These are phyloP conservation scores for Tolypocladium guangdongense DNA, from an alignment of 2,329 filamentous ascomycete genomes.

Conservation along the genomic window DNA sequence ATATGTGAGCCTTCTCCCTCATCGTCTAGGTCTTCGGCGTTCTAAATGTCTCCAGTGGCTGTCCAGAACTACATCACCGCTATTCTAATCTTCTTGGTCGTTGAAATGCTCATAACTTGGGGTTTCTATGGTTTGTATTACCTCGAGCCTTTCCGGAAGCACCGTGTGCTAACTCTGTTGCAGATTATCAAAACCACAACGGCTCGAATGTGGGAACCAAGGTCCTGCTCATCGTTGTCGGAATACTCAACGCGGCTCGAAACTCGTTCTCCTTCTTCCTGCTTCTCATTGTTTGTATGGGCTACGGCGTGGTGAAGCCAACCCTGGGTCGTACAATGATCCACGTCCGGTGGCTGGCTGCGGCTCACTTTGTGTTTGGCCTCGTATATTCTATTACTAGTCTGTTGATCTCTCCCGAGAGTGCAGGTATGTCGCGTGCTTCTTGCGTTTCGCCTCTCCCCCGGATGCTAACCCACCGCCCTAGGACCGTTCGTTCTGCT, in stretches of 20 bases:
- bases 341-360: conserved; percentile 80
- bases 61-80: conserved; percentile 99
- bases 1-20: conserved; percentile 48
- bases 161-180: conserved; percentile 20
- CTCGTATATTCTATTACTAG: conserved; percentile 87
- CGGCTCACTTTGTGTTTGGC: conserved; percentile 89
- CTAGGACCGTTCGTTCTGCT: conserved; percentile 81
- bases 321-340: conserved; percentile 89
- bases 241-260: conserved; percentile 80
- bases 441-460: background rate
- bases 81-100: conserved; percentile 83
- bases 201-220: conserved; percentile 77
- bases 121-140: conserved; percentile 71
- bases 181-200: conserved; percentile 85
- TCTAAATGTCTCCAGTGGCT: conserved; percentile 45
- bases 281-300: conserved; percentile 97
- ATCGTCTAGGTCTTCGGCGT: background rate
- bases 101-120: conserved; percentile 98
- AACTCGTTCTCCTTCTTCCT: conserved; percentile 99
- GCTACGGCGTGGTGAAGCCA: conserved; percentile 94
- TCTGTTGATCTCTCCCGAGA: conserved; percentile 79
- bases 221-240: conserved; percentile 81
- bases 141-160: background rate
- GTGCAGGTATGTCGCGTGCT: conserved; percentile 44
- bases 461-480: conserved; percentile 8